Evolutionary conservation across 257 asterid genomes (phyloP).

Genomic region (Solanum acaule): DNA sequence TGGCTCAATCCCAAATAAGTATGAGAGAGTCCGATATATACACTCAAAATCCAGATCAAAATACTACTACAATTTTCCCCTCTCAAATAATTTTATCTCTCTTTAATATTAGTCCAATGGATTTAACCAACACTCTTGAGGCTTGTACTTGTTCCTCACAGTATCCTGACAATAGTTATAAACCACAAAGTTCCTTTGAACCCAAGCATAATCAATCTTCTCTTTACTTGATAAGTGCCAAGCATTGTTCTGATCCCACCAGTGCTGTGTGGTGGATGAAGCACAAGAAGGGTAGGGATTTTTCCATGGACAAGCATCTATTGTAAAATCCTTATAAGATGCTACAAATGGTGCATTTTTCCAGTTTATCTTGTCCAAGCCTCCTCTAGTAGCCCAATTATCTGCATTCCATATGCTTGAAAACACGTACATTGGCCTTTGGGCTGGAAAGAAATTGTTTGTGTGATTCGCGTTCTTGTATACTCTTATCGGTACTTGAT

Average conservation of each 20-base stretch:
- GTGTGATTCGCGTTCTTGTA: conserved; percentile 86
- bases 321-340: conserved; percentile 62
- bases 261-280: conserved; percentile 58
- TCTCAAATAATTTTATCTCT: neutral
- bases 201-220: conserved; percentile 77
- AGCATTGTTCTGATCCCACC: conserved; percentile 92
- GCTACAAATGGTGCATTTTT: conserved; percentile 79
- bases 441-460: conserved; percentile 76
- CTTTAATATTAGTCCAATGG: conserved; percentile 41
- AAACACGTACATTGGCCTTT: conserved; percentile 83
- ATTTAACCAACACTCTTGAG: conserved; percentile 75
- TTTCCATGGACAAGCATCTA: conserved; percentile 81
- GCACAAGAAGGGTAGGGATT: conserved; percentile 86
- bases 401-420: conserved; percentile 99
- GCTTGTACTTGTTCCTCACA: conserved; percentile 44
- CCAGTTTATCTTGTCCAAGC: conserved; percentile 95
- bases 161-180: conserved; percentile 81
- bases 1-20: neutral
- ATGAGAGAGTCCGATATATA: neutral
- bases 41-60: neutral
- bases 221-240: conserved; percentile 66
- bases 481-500: conserved; percentile 62
- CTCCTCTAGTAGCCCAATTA: conserved; percentile 98
- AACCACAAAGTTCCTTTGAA: conserved; percentile 74
- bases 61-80: neutral